phyloP scores from a whole-genome alignment of 495 filamentous ascomycete species.

The Pseudomonodictys pantanalensis region DNA sequence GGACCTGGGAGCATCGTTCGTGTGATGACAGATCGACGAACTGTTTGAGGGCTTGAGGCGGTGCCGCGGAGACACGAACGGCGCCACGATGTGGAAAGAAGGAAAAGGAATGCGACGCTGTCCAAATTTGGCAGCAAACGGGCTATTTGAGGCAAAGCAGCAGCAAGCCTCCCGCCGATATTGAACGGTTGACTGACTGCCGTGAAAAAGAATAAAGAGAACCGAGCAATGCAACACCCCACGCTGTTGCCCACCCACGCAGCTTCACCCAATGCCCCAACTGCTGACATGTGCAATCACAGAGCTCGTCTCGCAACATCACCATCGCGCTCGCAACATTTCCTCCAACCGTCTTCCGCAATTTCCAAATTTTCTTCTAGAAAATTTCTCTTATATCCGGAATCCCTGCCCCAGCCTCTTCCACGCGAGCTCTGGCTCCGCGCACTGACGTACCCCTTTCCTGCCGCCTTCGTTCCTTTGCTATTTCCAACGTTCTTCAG shows the following conservation, averaged over 20 bases:
- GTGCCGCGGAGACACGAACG: neutral
- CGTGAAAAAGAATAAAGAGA: too few relatives aligned
- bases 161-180: too few relatives aligned
- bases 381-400: conserved; percentile 10
- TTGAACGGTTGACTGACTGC: too few relatives aligned
- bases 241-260: too few relatives aligned
- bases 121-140: neutral
- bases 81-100: neutral
- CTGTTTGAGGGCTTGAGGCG: conserved; percentile 61
- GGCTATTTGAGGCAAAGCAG: too few relatives aligned
- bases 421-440: too few relatives aligned
- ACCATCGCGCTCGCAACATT: neutral
- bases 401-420: neutral
- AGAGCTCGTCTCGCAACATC: neutral
- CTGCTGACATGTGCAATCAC: too few relatives aligned
- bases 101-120: neutral
- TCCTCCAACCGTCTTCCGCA: neutral
- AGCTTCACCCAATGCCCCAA: too few relatives aligned
- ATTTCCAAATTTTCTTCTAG: neutral
- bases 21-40: conserved; percentile 89
- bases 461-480: too few relatives aligned
- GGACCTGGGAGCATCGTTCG: conserved; percentile 83
- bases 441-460: conserved; percentile 14
- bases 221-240: too few relatives aligned
- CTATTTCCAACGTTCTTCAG: conserved; percentile 16